A percentile compares a stretch with the other conserved stretches of the same genome.
Conservation (phyloP, 164 flowering plant species). For the Annona squamosa region DNA sequence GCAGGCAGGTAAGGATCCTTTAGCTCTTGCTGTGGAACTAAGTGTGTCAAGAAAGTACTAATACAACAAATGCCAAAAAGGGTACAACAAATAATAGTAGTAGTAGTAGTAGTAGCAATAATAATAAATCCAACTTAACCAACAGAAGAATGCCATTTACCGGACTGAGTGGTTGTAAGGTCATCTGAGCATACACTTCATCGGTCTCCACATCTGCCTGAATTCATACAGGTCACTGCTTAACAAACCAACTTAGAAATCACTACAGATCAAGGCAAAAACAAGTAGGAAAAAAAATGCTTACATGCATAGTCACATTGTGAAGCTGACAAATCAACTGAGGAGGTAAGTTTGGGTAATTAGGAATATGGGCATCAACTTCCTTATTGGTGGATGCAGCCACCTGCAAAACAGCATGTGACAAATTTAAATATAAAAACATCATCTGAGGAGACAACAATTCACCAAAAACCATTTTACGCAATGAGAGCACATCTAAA, state of each 20-base stretch:
- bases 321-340: conserved; percentile 91
- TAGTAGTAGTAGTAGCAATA: background rate
- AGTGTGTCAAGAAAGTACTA: background rate
- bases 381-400: conserved; percentile 86
- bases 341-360: conserved; percentile 86
- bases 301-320: conserved; percentile 93
- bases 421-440: background rate
- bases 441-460: background rate
- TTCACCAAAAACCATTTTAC: background rate
- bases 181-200: conserved; percentile 96
- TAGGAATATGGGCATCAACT: conserved; percentile 82
- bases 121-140: too few relatives aligned
- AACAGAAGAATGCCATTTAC: conserved; percentile 21
- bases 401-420: conserved; percentile 34
- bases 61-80: background rate
- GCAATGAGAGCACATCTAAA: too few relatives aligned
- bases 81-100: background rate
- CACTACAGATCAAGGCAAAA: background rate
- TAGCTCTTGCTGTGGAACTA: conserved; percentile 73
- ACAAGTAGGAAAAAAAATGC: conserved; percentile 4
- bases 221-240: conserved; percentile 13
- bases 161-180: conserved; percentile 76
- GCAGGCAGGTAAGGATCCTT: conserved; percentile 73
- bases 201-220: conserved; percentile 94
- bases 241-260: background rate